Base-by-base conservation (phyloP, 352 stramenopile genomes). In the Hyaloperonospora brassicae region DNA sequence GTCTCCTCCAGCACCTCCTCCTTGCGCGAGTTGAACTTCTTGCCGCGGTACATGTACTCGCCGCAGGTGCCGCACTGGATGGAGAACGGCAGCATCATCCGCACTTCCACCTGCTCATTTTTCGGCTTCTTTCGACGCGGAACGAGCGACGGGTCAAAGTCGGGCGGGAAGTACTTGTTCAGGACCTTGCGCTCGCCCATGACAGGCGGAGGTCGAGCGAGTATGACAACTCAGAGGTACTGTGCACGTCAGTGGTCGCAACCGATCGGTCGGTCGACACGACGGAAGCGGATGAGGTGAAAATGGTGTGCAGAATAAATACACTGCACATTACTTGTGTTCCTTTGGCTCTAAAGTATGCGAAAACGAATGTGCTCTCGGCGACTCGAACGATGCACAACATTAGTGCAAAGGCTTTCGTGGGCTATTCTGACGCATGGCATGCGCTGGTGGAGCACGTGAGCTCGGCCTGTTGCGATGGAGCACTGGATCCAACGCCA, bases 121-220 rank as follows among this genome's bases (percentile, higher is more conserved):
- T 96, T 92, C 38, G 87, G 83, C 25, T 90, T 93, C 70, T 98
- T 98, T 25, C 85, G 79, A 9, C 87, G 76, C 7, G 95, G 95
- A 48, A 99, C 83, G 46, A 98, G 80, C 56, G 84, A 88, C 50
- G 96, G 95, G 82, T 99, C 97, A 68, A 99, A 99, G 76, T 99
- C 95, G 62, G 96, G 84, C 10, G 95, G 96, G 78, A 99, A 98
- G 78, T 99, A 99, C 73, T 99, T 98, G 84, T 98, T 98, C 24
- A 99, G 75, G 47, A 99, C 96, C 79, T 99, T 99, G 57, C 97
- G 91, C 79, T 99, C 97, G 63, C 96, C 97, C 97, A 99, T 99
- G 17, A 17, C 17, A 17, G 17, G 17, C 17, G 17, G 17, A 17
- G 17, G 17, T 17, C 17, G 17, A 17, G 17, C 17, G 17, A 17